Percentiles rank a stretch among this genome's conserved stretches.
These are phyloP conservation scores for Lecanoromycetidae sp. DNA, from an alignment of 2,329 filamentous ascomycete genomes.

Conservation along the genomic window DNA sequence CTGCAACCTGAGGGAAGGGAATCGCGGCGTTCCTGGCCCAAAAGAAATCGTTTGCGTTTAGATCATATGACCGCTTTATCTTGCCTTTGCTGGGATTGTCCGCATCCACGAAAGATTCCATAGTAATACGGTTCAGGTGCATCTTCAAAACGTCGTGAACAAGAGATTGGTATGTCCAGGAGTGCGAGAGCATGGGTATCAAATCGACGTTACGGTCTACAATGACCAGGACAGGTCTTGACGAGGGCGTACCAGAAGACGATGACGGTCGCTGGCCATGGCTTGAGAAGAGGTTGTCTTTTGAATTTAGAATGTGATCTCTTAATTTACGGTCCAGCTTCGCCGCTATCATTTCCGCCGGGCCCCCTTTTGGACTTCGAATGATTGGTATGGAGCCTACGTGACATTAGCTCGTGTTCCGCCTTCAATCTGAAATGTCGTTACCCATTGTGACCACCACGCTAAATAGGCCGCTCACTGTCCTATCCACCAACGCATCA, in stretches of 20 bases:
- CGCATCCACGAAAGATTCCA: slow-evolving; percentile 73
- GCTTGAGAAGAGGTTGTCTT: slow-evolving; percentile 85
- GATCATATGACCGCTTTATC: slow-evolving; percentile 81
- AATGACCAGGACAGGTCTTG: slow-evolving; percentile 79
- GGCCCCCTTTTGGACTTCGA: slow-evolving; percentile 79
- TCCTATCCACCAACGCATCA: slow-evolving; percentile 74
- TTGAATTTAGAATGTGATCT: slow-evolving; percentile 93
- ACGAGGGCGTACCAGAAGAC: slow-evolving; percentile 52
- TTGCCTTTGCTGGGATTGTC: slow-evolving; percentile 58
- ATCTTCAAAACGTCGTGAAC: slow-evolving; percentile 68
- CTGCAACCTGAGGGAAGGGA: slow-evolving; percentile 90
- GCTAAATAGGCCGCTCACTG: slow-evolving; percentile 93
- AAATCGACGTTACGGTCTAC: slow-evolving; percentile 92
- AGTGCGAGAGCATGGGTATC: slow-evolving; percentile 97
- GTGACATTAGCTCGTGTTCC: slow-evolving; percentile 6
- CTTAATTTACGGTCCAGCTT: slow-evolving; percentile 91
- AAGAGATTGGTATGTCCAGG: slow-evolving; percentile 78
- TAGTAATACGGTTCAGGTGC: slow-evolving; percentile 85
- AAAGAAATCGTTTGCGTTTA: slow-evolving; percentile 86
- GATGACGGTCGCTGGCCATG: slow-evolving; percentile 46
- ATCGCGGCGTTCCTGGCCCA: slow-evolving; percentile 85
- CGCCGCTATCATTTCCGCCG: slow-evolving; percentile 85
- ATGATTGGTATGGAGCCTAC: slow-evolving; percentile 73
- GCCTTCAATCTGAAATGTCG: slow-evolving; percentile 6
- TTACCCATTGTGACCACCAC: slow-evolving; percentile 95